phyloP scores from a whole-genome alignment of 371 early-diverging fungal species.

The Mucor sp. region DNA sequence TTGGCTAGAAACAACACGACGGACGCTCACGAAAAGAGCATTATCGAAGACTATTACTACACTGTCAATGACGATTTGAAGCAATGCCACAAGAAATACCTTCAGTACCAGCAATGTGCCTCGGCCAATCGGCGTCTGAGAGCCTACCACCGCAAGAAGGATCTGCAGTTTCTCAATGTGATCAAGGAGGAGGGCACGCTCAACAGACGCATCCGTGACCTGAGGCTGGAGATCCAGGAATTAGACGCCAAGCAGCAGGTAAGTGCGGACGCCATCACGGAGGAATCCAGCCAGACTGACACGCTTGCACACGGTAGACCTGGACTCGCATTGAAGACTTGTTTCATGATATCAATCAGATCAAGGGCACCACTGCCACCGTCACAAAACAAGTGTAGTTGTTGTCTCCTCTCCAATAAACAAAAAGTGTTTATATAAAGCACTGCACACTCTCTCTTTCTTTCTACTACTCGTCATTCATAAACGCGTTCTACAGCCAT shows the following conservation, averaged over 20 bases:
- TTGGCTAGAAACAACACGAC: not conserved
- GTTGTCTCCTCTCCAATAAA: not conserved
- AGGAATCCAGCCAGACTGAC: not conserved
- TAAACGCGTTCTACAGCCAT: not conserved
- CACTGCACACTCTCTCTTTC: not conserved
- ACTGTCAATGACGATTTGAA: not conserved
- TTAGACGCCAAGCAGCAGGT: not conserved
- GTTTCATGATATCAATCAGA: not conserved
- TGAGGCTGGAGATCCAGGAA: not conserved
- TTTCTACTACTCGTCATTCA: not conserved
- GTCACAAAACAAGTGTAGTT: not conserved
- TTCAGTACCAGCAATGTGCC: not conserved
- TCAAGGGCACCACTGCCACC: not conserved
- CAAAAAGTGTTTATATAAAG: not conserved
- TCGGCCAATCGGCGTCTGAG: not conserved
- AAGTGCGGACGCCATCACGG: too few species aligned
- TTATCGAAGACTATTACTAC: not conserved
- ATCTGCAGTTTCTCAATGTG: not conserved
- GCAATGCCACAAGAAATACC: not conserved
- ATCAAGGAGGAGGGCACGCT: not conserved
- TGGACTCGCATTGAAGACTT: not conserved
- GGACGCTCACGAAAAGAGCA: not conserved
- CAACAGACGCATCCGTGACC: not conserved
- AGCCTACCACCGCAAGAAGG: not conserved
- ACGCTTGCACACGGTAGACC: not conserved